phyloP scores from a whole-genome alignment of 1,284 basidiomycete species.

The Papiliotrema nemorosa region DNA sequence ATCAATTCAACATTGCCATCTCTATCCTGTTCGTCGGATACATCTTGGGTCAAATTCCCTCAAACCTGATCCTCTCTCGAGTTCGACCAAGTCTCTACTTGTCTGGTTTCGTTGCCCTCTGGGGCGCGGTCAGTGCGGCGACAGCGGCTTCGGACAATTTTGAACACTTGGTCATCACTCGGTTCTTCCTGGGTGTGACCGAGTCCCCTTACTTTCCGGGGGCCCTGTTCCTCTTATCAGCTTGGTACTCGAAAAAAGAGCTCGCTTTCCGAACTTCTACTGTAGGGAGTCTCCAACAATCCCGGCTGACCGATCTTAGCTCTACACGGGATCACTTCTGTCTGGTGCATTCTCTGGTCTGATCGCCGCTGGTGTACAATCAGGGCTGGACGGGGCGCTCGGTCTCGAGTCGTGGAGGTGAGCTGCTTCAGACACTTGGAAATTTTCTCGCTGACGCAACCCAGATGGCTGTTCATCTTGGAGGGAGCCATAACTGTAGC shows the following conservation, averaged over 20 bases:
- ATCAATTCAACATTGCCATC: constrained; percentile 38
- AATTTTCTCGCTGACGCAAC: background rate
- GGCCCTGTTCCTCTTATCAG: constrained; percentile 27
- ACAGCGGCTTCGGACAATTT: constrained; percentile 36
- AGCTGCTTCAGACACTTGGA: too few species aligned
- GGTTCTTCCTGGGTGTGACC: constrained; percentile 37
- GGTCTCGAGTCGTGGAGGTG: constrained; percentile 14
- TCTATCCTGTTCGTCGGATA: constrained; percentile 44
- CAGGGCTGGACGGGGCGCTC: constrained; percentile 10
- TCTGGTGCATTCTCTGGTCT: constrained; percentile 20
- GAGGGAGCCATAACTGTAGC: constrained; percentile 9
- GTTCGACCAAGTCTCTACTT: constrained; percentile 32
- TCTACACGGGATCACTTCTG: background rate
- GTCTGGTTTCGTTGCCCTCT: constrained; percentile 19
- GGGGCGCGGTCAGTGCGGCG: constrained; percentile 37
- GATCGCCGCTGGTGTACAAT: constrained; percentile 18
- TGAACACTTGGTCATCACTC: constrained; percentile 16
- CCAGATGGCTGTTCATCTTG: constrained; percentile 20
- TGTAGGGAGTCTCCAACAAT: background rate
- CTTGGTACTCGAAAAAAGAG: constrained; percentile 26
- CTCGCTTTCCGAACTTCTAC: constrained; percentile 6
- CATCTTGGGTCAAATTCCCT: constrained; percentile 45
- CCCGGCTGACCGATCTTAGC: background rate
- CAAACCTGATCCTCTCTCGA: constrained; percentile 35
- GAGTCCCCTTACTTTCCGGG: constrained; percentile 37